Base-by-base conservation (phyloP, 352 stramenopile genomes). In the Globisporangium heterothallicum region DNA sequence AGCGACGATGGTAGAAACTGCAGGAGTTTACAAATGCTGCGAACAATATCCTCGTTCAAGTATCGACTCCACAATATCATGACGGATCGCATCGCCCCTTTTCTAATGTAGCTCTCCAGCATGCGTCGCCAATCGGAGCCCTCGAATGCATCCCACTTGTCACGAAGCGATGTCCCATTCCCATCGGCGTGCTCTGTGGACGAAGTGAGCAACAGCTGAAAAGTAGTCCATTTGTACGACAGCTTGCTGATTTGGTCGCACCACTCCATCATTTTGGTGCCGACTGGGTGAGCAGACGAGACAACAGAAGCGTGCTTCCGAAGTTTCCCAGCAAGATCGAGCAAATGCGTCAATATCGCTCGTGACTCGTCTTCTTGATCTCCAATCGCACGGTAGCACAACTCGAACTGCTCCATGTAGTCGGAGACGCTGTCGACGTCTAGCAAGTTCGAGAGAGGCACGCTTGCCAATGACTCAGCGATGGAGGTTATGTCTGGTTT, bases 201-300 rank as follows among this genome's bases (percentile, higher is more conserved):
- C 18, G 47, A 71, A 12, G 40, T 72, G 9, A 70, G 44, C 3
- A 90, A 53, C 29, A 88, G 57, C 51, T 83, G 74, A 44, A 90
- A 90, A 12, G 78, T 86, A 13, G 75, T 86, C 76, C 78, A 90
- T 26, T 69, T 68, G 52, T 86, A 84, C 14, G 69, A 83, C 14
- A 70, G 14, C 0, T 56, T 42, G 18, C 51, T 69, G 35, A 78
- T 69, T 24, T 65, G 59, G 18, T 68, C 49, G 34, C 70, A 68
- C 46, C 60, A 78, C 21, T 56, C 44, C 40, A 42, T 59, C 6
- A 61, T 24, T 1, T 26, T 40, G 5, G 6, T 9, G 7, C 30
- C 24, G 2, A 36, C 19, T 25, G 27, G 40, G n/a, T 21, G n/a
- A 26, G 27, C 18, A 24, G 42, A 27, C 16, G n/a, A 16, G 12